Conservation (phyloP, 1,284 basidiomycete genomes). For the Microbotryum scabiosae region DNA sequence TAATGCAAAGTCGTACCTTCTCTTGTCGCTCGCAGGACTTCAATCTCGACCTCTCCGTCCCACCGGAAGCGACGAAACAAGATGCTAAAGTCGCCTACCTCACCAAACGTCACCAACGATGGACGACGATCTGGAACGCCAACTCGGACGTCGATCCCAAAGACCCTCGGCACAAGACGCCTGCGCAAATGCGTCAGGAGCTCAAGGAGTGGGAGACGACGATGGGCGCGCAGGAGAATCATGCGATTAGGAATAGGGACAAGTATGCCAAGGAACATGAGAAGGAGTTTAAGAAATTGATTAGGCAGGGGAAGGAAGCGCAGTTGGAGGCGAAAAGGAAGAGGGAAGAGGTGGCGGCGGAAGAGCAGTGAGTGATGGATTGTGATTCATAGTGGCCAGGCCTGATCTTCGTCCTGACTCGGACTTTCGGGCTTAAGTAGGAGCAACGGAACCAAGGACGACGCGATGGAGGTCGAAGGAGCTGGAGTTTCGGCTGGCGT, state of each 20-base stretch:
- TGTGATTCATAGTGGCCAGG: neutral
- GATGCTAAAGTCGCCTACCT: constrained; percentile 2
- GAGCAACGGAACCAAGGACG: too few species aligned
- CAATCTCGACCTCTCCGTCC: neutral
- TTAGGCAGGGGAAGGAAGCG: neutral
- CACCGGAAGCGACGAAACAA: neutral
- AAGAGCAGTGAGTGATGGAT: neutral
- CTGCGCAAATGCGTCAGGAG: constrained; percentile 5
- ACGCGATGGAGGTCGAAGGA: too few species aligned
- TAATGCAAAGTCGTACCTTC: neutral
- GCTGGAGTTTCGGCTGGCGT: too few species aligned
- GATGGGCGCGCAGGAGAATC: neutral
- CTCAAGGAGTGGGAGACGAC: constrained; percentile 19
- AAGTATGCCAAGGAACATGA: neutral
- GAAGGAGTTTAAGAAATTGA: neutral
- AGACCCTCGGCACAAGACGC: constrained; percentile 5
- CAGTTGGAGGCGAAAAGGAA: neutral
- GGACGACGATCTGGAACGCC: constrained; percentile 21
- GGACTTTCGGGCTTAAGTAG: too few species aligned
- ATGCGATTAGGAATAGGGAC: neutral
- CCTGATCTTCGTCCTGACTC: neutral
- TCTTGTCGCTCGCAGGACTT: neutral
- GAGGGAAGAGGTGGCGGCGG: neutral
- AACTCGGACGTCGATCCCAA: constrained; percentile 16
- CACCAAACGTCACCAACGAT: constrained; percentile 11